Evolutionary conservation across 1,284 basidiomycete species (phyloP), one percentile per base, ranked within the genome.

Genomic region (Butyriboletus appendiculatus): DNA sequence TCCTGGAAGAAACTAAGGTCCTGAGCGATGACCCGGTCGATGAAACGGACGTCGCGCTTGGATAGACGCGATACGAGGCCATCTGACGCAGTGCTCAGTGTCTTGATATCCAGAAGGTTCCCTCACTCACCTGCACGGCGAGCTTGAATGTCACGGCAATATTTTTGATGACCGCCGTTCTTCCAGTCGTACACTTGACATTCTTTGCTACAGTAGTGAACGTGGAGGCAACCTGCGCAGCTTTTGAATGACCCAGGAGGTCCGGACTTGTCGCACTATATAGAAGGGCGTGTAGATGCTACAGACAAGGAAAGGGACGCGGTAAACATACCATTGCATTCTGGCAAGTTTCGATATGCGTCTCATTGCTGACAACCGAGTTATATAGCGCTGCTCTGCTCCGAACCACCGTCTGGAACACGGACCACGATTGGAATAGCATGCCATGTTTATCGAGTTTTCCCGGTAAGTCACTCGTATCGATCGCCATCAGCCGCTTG

Each of bases 101-200:
- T 38, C 18, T 18, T 22, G 4, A 30, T 24, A 3, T 26, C 22
- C 35, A 11, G 12, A 38, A 28, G 5, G 14, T 3, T 22, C 32
- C 22, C 38, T 45, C 26, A 40, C 66, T 51, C 18, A 67, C 65
- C 48, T 35, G 66, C 62, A 43, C 56, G 64, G 39, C 64, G 60
- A n/a, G 55, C 58, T 52, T 69, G 65, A 22, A 67, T 68, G 39
- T 65, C 64, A 18, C 50, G 59, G 35, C 65, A 71, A 41, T 68
- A 62, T 32, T 46, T 59, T 53, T 53, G 56, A 48, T 71, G 69
- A 4, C 53, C 50, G 11, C 69, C 66, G 12, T 55, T 53, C 53
- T 59, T 67, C 66, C 66, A 71, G 34, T 67, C 69, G 46, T 67
- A 58, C 1, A 54, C 62, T 41, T 67, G 69, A 49, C 69, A 71